Conservation (phyloP, 768 basidiomycete species). For the Leucosporidium scottii region DNA sequence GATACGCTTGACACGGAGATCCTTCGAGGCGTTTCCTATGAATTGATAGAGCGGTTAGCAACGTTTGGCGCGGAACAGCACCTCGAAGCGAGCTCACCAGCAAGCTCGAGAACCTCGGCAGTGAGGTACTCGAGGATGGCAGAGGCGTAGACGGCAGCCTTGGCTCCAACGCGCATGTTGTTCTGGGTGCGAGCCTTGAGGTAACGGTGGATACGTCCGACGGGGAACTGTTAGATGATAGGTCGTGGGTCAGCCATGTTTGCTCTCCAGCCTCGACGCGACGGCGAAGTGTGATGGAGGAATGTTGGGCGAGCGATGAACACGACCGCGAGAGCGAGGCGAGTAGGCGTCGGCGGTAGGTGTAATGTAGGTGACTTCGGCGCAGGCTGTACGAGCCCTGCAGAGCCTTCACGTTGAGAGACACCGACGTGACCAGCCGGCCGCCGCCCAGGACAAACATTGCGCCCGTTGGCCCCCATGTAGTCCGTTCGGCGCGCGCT, state of each 20-base stretch:
- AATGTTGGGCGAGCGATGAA: neutral
- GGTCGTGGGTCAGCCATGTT: neutral
- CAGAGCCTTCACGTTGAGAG: neutral
- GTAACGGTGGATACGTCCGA: conserved; percentile 95
- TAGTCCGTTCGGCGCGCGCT: neutral
- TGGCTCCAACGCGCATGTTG: conserved; percentile 93
- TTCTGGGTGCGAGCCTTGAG: conserved; percentile 85
- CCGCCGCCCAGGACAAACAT: neutral
- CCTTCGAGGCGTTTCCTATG: conserved; percentile 89
- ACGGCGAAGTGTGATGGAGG: neutral
- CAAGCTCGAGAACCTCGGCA: conserved; percentile 90
- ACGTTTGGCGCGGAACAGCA: neutral
- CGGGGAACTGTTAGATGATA: conserved; percentile 62
- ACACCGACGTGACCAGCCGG: neutral
- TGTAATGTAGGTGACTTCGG: neutral
- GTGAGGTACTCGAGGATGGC: conserved; percentile 94
- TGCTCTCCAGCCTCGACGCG: neutral
- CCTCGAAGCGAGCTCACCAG: conserved; percentile 54
- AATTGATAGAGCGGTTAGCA: neutral
- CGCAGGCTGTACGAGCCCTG: neutral
- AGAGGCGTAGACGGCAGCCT: conserved; percentile 92
- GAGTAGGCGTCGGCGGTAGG: neutral
- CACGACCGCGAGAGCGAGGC: neutral
- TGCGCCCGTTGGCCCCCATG: neutral
- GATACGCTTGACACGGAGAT: conserved; percentile 93